phyloP scores from a whole-genome alignment of 352 stramenopile genomes.

The Globisporangium perplexum region DNA sequence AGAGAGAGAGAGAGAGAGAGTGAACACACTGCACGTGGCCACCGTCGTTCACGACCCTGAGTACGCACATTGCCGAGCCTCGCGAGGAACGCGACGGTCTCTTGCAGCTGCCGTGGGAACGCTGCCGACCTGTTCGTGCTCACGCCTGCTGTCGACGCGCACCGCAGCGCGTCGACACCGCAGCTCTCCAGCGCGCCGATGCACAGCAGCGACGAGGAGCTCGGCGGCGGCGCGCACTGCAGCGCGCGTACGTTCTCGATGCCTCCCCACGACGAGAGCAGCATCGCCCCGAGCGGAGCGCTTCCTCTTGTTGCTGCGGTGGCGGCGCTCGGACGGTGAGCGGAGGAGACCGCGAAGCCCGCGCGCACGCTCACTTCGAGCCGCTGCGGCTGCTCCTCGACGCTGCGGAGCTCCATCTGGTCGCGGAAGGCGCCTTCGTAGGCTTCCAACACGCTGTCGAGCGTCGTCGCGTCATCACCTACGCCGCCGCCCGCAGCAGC shows the following conservation, averaged over 20 bases:
- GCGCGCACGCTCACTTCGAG: constrained; percentile 7
- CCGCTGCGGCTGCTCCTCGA: constrained; percentile 6
- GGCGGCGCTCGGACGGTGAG: too few species aligned
- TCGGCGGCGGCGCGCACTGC: constrained; percentile 7
- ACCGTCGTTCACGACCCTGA: too few species aligned
- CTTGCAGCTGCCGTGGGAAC: constrained; percentile 6
- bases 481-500: background rate
- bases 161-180: background rate
- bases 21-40: background rate
- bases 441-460: constrained; percentile 12
- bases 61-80: constrained; percentile 10
- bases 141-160: background rate
- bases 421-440: constrained; percentile 12
- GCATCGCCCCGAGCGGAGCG: background rate
- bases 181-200: background rate
- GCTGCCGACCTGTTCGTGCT: background rate
- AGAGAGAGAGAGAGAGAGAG: background rate
- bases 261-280: constrained; percentile 14
- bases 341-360: constrained; percentile 1
- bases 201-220: constrained; percentile 9
- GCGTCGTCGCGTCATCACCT: background rate
- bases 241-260: constrained; percentile 15
- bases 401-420: constrained; percentile 9
- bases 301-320: too few species aligned
- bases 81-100: constrained; percentile 6